Evolutionary conservation across 2,329 filamentous ascomycete species (phyloP), one percentile per base, ranked within the genome.

Genomic region (Diaporthe sp.): DNA sequence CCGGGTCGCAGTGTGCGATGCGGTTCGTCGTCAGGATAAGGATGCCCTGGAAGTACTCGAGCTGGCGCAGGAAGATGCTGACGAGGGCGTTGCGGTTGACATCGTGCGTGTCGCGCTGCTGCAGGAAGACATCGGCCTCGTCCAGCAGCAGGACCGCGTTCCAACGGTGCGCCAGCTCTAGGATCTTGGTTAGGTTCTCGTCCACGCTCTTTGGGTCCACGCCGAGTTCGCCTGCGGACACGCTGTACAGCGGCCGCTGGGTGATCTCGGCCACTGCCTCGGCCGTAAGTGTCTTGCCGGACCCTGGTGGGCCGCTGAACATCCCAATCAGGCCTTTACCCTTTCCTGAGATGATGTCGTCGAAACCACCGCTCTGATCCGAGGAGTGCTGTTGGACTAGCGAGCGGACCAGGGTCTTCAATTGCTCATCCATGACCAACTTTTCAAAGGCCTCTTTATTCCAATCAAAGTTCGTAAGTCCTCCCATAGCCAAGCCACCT

Each of bases 91-190:
- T 87, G 3, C 85, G 81, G 2, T 78, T 78, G n/a, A 87, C 74
- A 15, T 82, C 81, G 4, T 82, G 77, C 8, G 78, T 76, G 0
- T 80, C 82, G 4, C 84, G 79, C 20, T 81, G 79, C 12, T 81
- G 81, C 9, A 88, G 81, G 74, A 87, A 88, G 1, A 87, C 83
- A 57, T 87, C 85, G 0, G 83, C 84, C 74, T 87, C 85, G 65
- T 87, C 85, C 1, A 87, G 78, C 0, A 88, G 81, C 2, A 88
- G 80, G 75, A 88, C 84, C 2, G 83, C 84, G 63, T 84, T 82
- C 86, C 86, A 87, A 37, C 85, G 77, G 12, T 77, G 73, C 60
- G 86, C 82, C 5, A 86, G 81, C 4, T 80, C 80, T 1, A 85
- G 80, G 1, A 84, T 82, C 34, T 81, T 81, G 5, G 81, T 79